A percentile compares a stretch with the other conserved stretches of the same genome.
Evolutionary conservation across 2,329 filamentous ascomycete species (phyloP).

Genomic region (Fusarium albidum): DNA sequence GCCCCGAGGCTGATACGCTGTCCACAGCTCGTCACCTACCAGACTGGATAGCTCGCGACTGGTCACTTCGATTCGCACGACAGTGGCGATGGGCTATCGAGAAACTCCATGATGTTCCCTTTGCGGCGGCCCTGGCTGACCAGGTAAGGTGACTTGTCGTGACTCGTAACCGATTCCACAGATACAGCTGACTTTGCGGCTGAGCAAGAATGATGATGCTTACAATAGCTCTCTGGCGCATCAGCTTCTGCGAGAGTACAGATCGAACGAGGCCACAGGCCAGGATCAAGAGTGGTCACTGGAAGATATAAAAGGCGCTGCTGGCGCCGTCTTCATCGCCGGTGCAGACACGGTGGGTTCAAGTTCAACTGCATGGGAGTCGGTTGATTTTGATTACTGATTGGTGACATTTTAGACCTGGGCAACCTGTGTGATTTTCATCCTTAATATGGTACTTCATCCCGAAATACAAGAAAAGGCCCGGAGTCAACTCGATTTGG

Average conservation of each 20-base stretch:
- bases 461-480: constrained; percentile 57
- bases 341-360: constrained; percentile 52
- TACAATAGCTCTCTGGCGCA: constrained; percentile 39
- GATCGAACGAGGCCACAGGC: constrained; percentile 18
- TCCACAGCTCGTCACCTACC: constrained; percentile 37
- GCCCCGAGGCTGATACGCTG: constrained; percentile 12
- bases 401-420: constrained; percentile 31
- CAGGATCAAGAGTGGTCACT: constrained; percentile 41
- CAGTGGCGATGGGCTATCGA: constrained; percentile 46
- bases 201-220: constrained; percentile 14
- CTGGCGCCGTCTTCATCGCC: constrained; percentile 58
- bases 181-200: constrained; percentile 23
- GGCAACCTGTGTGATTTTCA: constrained; percentile 47
- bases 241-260: constrained; percentile 32
- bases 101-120: constrained; percentile 45
- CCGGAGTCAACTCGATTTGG: constrained; percentile 54
- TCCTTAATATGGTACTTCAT: constrained; percentile 53
- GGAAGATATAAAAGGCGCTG: constrained; percentile 58
- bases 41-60: constrained; percentile 42
- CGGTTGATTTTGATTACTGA: constrained; percentile 36
- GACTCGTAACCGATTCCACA: neutral
- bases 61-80: constrained; percentile 44
- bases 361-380: too few relatives aligned
- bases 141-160: constrained; percentile 32
- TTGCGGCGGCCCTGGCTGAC: constrained; percentile 39